Base-by-base conservation (phyloP, 2,329 filamentous ascomycete genomes). In the Trichoderma asperellum region DNA sequence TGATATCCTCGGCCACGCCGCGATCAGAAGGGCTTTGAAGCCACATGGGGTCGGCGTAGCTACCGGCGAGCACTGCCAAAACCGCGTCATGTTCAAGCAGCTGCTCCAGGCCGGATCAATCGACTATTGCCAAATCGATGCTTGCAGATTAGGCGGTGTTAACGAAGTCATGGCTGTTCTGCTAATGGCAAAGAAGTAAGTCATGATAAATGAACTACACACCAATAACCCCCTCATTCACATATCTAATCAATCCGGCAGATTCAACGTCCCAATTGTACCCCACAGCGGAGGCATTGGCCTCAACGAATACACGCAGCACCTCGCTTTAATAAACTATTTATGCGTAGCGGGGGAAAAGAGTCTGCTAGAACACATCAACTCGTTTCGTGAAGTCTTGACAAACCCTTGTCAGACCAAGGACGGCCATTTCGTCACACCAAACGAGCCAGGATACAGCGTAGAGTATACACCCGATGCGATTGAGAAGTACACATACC, bases 1-100 rank as follows among this genome's bases (percentile, higher is more conserved):
- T 76, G 93, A 97, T 78, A 89, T 97, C 70, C 89, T 95, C 64
- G 93, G 93, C 70, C 93, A 97, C 85, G 92, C 91, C 76, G 91
- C 91, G 5, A 90, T 97, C 75, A 88, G 92, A 66, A 90, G 94
- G 71, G 93, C 93, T 4, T 87, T 97, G 10, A 86, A 87, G 74
- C 89, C 91, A 0, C 83, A 88, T 77, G 87, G 87, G 69, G 92
- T 97, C 75, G 92, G 92, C 70, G 93, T 97, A 7, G 93, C 93
- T 12, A 97, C 93, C 0, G 93, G 93, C 71, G 93, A 97, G 83
- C 96, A 96, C 92, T 96, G 92, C 83, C 93, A 97, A 83, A 97
- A 97, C 84, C 89, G 93, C 43, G 92, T 96, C 72, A 89, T 96
- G 76, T 97, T 97, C 87, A 97, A 97, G 86, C 93, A 97, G 81